Conservation (phyloP, 441 rosid species). For the Populus hybrid region DNA sequence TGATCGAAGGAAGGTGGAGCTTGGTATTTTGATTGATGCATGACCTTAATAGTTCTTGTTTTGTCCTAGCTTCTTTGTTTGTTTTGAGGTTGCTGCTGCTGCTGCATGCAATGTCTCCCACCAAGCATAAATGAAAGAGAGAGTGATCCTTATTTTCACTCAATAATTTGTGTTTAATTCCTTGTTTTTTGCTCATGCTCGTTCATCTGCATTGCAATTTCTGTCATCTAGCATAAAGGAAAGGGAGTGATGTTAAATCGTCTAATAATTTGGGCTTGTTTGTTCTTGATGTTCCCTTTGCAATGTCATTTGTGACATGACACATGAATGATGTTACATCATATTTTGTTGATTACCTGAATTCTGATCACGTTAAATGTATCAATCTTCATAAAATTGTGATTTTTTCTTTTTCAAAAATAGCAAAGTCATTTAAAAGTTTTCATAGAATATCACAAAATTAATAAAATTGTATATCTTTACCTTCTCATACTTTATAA, state of each 20-base stretch:
- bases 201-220: not conserved
- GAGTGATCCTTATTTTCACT: not conserved
- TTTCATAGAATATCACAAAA: too few species aligned
- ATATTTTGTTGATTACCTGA: not conserved
- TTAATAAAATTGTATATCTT: too few species aligned
- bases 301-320: not conserved
- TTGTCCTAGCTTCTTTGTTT: not conserved
- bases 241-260: not conserved
- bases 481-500: too few species aligned
- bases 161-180: not conserved
- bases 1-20: not conserved
- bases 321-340: not conserved
- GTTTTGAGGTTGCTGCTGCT: not conserved
- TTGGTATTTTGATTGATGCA: conserved; percentile 17
- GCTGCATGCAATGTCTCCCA: not conserved
- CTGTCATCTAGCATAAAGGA: not conserved
- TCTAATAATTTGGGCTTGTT: too few species aligned
- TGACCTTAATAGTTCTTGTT: not conserved
- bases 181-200: not conserved
- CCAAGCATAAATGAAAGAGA: not conserved
- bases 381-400: not conserved
- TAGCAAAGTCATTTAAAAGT: too few species aligned
- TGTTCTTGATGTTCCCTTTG: not conserved
- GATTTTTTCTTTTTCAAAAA: not conserved
- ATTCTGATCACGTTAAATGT: not conserved